Conservation (phyloP, 345 rosid genomes). For the Acer campestre region DNA sequence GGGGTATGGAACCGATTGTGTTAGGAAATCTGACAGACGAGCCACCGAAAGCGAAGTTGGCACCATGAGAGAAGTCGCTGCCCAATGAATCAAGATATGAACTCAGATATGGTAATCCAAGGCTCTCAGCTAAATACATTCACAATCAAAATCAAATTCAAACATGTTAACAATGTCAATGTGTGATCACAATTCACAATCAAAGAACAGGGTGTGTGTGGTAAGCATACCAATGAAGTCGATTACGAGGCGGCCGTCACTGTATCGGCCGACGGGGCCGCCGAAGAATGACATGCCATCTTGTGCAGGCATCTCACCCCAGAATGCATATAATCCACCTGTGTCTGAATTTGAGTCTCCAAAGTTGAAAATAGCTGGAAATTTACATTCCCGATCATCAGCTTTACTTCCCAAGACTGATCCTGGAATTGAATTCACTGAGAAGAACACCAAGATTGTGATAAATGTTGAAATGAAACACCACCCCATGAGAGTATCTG, state of each 20-base stretch:
- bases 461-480: not conserved
- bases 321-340: conserved; percentile 84
- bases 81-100: conserved; percentile 84
- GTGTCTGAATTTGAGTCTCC: conserved; percentile 97
- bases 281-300: conserved; percentile 70
- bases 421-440: not conserved
- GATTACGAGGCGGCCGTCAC: conserved; percentile 81
- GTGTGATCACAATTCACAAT: too few relatives aligned
- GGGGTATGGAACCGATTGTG: conserved; percentile 81
- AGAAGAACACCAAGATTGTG: conserved; percentile 5
- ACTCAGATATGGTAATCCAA: conserved; percentile 68
- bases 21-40: conserved; percentile 80
- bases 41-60: conserved; percentile 90
- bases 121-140: conserved; percentile 47
- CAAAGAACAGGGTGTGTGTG: too few relatives aligned
- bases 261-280: conserved; percentile 75
- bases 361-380: conserved; percentile 88
- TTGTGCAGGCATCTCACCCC: conserved; percentile 76
- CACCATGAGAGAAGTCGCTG: conserved; percentile 76
- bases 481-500: conserved; percentile 21
- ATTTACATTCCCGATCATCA: conserved; percentile 29
- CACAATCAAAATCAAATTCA: not conserved
- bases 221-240: conserved; percentile 69
- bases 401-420: conserved; percentile 2
- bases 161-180: too few relatives aligned